These are phyloP conservation scores for Fusarium ramigenum DNA, from an alignment of 2,329 filamentous ascomycete species.

Conservation along the genomic window DNA sequence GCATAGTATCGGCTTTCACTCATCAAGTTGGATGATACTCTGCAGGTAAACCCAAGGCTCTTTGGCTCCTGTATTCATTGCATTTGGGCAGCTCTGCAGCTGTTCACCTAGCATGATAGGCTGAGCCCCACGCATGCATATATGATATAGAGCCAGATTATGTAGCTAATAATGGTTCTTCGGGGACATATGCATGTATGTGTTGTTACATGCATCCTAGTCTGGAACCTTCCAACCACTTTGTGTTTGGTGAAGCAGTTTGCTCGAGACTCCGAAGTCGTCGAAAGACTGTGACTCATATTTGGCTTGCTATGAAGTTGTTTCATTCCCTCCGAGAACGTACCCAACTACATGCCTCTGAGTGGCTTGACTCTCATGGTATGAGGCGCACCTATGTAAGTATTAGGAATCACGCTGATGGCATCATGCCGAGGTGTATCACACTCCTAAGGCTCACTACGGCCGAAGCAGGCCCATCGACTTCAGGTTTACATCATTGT, in stretches of 20 bases:
- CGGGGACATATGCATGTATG: constrained; percentile 11
- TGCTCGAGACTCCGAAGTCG: neutral
- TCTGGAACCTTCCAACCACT: neutral
- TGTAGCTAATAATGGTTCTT: neutral
- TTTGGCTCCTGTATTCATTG: neutral
- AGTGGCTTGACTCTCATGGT: neutral
- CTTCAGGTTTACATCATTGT: neutral
- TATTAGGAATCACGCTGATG: neutral
- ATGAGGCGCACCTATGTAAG: neutral
- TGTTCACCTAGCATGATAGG: neutral
- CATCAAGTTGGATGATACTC: neutral
- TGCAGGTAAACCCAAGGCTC: constrained; percentile 12
- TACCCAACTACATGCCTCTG: neutral
- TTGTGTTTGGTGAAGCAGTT: neutral
- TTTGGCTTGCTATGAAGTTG: neutral
- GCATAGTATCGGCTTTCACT: neutral
- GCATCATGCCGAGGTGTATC: neutral
- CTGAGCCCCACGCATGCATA: constrained; percentile 8
- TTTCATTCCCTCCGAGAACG: neutral
- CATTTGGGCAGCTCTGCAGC: constrained; percentile 25
- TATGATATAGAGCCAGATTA: neutral
- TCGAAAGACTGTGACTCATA: constrained; percentile 11
- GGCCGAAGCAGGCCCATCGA: neutral
- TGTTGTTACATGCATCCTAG: constrained; percentile 9
- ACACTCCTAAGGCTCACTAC: neutral